phyloP scores from a whole-genome alignment of 2,329 filamentous ascomycete species.

The Colletotrichum sp. region DNA sequence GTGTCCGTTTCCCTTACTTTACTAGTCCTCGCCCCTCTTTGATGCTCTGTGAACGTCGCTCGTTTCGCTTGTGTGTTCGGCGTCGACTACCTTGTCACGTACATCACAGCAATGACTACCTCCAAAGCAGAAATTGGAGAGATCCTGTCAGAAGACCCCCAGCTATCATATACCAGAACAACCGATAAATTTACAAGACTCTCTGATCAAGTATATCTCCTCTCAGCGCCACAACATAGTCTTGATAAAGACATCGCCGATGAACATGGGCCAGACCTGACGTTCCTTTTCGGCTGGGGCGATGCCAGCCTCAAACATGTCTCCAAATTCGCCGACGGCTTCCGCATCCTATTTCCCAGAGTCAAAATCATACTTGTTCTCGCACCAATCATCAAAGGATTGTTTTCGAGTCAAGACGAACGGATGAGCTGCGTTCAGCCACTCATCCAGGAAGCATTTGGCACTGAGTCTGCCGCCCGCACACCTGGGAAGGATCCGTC shows the following conservation, averaged over 20 bases:
- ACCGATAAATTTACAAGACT: not conserved
- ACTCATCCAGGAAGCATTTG: conserved; percentile 39
- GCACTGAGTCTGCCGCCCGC: conserved; percentile 26
- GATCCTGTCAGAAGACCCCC: not conserved
- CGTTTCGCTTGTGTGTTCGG: not conserved
- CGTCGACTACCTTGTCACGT: not conserved
- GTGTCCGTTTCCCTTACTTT: not conserved
- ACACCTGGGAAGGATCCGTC: conserved; percentile 27
- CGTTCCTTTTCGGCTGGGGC: conserved; percentile 63
- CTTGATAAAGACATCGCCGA: not conserved
- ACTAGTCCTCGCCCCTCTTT: not conserved
- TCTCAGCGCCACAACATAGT: not conserved
- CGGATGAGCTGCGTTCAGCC: conserved; percentile 50
- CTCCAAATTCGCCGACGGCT: conserved; percentile 60
- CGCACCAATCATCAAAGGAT: conserved; percentile 51
- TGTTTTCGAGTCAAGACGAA: conserved; percentile 45
- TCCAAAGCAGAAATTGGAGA: not conserved
- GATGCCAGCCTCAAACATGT: conserved; percentile 60
- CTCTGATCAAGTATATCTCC: not conserved
- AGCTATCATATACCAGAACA: not conserved
- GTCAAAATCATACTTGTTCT: conserved; percentile 56
- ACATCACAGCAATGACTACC: not conserved
- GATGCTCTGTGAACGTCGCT: not conserved
- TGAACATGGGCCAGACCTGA: conserved; percentile 39
- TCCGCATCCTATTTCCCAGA: conserved; percentile 52